Evolutionary conservation across 2,329 filamentous ascomycete species (phyloP), one percentile per base, ranked within the genome.

Genomic region (Emmonsiellopsis sp.): DNA sequence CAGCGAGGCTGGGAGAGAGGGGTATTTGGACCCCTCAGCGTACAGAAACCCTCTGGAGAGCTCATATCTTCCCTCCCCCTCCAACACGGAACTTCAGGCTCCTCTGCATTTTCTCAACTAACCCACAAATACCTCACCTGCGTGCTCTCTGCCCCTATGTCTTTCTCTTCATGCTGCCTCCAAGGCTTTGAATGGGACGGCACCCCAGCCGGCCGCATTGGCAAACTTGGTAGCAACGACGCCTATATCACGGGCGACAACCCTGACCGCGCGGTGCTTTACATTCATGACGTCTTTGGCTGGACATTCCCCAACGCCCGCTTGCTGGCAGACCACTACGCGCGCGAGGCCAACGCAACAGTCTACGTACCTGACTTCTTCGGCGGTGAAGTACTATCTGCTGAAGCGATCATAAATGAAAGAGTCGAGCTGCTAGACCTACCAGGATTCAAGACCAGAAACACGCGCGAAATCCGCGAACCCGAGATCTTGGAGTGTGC

Each of bases 301-400:
- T 78, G 74, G 73, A 73, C 58, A 1, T 74, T 75, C 48, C 60
- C 63, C 30, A 79, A 78, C 56, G 57, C 65, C 37, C 69, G 75
- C 0, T 62, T 79, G 1, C 64, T 79, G 1, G 74, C 75, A 1
- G 76, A 78, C 52, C 67, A 74, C 59, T 77, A 71, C 55, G 74
- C 76, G 3, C 60, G 61, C 13, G 72, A 78, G 56, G 65, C 64
- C n/a, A 62, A 70, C 37, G 74, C 69, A 0, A 77, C 74, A 1
- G 74, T 76, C 32, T 79, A 75, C 58, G 55, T 78, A 0, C 67
- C 66, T 7, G 65, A 70, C 45, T 66, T 70, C 34, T 38, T 49
- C 11, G 46, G 34, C 11, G 46, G 46, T 9, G 2, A 2, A 9
- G 16, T 38, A 31, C 20, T 49, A 13, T 20, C 46, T 9, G n/a